Evolutionary conservation across 495 filamentous ascomycete species (phyloP), one percentile per base, ranked within the genome.

Genomic region (Neurospora tetraspora): DNA sequence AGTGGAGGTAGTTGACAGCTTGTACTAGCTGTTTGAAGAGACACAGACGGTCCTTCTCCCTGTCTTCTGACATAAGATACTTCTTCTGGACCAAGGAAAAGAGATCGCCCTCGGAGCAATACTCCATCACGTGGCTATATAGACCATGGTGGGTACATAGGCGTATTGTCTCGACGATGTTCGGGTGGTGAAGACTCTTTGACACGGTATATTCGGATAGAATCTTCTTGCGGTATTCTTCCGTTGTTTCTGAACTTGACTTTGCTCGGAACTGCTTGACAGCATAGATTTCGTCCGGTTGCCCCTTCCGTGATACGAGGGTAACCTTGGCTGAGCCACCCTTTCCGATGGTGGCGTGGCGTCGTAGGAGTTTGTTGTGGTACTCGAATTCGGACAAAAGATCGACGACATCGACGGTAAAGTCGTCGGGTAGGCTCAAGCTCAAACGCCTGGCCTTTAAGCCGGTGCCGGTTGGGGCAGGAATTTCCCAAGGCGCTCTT

Each of bases 101-200:
- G 11, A 95, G 83, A 77, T 95, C 92, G 27, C 92, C 92, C 69
- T 90, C 85, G 8, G 85, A 81, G 82, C 92, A 95, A 74, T 90
- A 94, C 78, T 95, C 92, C 92, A 95, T 95, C 70, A 94, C 92
- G 77, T 94, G 91, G 77, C 91, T 91, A 90, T 90, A 94, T 39
- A 88, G 86, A 38, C 84, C 84, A 75, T 91, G 84, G 77, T 89
- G 81, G 38, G 84, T 88, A 80, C 92, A 93, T 18, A 95, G 81
- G 10, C 89, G 87, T 31, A 91, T 82, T 0, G 91, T 93, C 76
- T 89, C 87, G 74, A 94, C 89, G 72, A 94, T 91, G 77, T 94
- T 94, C 20, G 92, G 92, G 78, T 95, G 92, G 76, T 90, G 85
- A 72, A 93, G 79, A 74, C 89, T 91, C 81, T 91, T 92, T 61